These are phyloP conservation scores for Pelargonium myrrhifolium DNA, from an alignment of 441 rosid species.

Conservation along the genomic window DNA sequence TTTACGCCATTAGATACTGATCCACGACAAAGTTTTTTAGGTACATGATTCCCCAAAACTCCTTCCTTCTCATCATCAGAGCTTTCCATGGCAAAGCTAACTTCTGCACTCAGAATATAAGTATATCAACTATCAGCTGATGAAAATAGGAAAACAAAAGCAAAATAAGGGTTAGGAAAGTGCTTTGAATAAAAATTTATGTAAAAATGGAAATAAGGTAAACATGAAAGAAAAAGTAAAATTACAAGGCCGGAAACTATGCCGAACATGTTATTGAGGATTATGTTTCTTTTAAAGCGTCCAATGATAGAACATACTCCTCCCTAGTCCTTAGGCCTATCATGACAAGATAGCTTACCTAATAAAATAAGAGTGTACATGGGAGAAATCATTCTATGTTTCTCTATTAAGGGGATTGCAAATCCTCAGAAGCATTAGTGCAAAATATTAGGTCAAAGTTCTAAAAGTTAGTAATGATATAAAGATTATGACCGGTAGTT, in stretches of 20 bases:
- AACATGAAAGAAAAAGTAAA: neutral
- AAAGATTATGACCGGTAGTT: no score
- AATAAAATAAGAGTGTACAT: neutral
- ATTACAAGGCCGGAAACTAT: neutral
- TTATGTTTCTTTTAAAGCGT: neutral
- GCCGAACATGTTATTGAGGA: neutral
- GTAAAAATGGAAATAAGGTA: neutral
- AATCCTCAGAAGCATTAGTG: neutral
- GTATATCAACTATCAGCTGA: neutral
- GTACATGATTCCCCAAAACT: conserved; percentile 26
- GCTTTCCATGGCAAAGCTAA: conserved; percentile 40
- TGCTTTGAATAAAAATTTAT: neutral
- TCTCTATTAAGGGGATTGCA: neutral
- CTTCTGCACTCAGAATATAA: conserved; percentile 22
- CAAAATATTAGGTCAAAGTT: neutral
- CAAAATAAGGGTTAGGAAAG: neutral
- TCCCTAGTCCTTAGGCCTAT: neutral
- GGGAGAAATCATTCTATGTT: neutral
- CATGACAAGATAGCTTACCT: neutral
- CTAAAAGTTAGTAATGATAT: neutral
- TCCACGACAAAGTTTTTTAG: conserved; percentile 38
- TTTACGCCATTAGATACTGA: conserved; percentile 41
- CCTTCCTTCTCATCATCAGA: conserved; percentile 56
- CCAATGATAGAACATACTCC: neutral
- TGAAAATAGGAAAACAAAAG: neutral